Conservation (phyloP, 2,329 filamentous ascomycete species). For the Hortaea werneckii region DNA sequence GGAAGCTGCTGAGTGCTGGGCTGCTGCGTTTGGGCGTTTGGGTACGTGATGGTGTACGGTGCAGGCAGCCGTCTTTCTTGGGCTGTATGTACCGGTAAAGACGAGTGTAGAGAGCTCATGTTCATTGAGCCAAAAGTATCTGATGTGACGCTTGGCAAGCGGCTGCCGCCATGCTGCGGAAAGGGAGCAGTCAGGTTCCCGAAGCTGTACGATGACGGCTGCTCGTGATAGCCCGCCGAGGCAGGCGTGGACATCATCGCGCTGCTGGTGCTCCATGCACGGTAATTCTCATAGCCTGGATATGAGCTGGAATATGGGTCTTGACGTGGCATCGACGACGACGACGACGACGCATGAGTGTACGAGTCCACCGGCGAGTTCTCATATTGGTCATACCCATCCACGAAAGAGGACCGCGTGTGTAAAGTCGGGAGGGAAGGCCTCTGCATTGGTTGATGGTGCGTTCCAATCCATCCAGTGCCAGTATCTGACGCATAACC, state of each 20-base stretch:
- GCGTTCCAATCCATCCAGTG: conserved; percentile 1
- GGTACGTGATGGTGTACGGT: conserved; percentile 15
- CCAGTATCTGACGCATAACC: not conserved
- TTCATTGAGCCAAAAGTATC: conserved; percentile 23
- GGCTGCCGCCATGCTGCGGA: conserved; percentile 8
- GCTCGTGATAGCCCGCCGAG: conserved; percentile 11
- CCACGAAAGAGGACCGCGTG: conserved; percentile 16
- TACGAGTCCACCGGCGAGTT: conserved; percentile 20
- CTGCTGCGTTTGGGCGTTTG: conserved; percentile 7
- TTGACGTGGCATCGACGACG: conserved; percentile 14
- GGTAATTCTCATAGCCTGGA: conserved; percentile 14
- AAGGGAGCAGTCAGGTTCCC: conserved; percentile 16
- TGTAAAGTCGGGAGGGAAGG: conserved; percentile 19
- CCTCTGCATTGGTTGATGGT: conserved; percentile 8
- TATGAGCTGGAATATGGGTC: conserved; percentile 18
- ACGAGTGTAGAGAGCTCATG: conserved; percentile 25
- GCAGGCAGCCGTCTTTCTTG: conserved; percentile 23
- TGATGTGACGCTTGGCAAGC: conserved; percentile 17
- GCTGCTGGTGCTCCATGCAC: conserved; percentile 16
- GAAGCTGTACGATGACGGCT: conserved; percentile 18
- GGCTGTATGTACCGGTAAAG: conserved; percentile 21
- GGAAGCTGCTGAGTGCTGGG: conserved; percentile 4
- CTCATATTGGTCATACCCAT: conserved; percentile 20
- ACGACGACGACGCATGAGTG: conserved; percentile 14
- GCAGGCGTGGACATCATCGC: conserved; percentile 16